phyloP scores from a whole-genome alignment of 2,329 filamentous ascomycete genomes.

The Tolypocladium tropicale region DNA sequence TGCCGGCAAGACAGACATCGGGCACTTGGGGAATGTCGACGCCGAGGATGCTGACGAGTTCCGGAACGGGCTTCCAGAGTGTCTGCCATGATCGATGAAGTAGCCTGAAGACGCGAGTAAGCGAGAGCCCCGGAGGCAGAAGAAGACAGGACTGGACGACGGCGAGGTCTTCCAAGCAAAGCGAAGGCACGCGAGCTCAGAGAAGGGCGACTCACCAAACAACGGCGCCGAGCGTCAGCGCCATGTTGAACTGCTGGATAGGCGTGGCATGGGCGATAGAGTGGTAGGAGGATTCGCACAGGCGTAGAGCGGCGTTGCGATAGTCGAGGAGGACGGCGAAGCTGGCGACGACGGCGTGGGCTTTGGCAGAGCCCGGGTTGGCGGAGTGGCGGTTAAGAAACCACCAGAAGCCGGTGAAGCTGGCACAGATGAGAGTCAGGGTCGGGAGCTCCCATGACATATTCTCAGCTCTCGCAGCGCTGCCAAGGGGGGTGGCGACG shows the following conservation, averaged over 20 bases:
- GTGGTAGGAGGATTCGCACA: slow-evolving; percentile 17
- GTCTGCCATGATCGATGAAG: slow-evolving; percentile 80
- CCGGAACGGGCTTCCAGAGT: slow-evolving; percentile 79
- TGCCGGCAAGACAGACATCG: slow-evolving; percentile 80
- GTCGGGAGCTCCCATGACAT: slow-evolving; percentile 32
- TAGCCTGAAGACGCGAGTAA: slow-evolving; percentile 46
- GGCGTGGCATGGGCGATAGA: slow-evolving; percentile 35
- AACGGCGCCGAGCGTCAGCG: slow-evolving; percentile 41
- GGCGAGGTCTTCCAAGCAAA: not conserved
- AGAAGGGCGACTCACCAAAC: slow-evolving; percentile 34
- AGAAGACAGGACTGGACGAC: not conserved
- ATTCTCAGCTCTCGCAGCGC: slow-evolving; percentile 21
- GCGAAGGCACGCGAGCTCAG: not conserved
- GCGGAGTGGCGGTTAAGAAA: slow-evolving; percentile 21
- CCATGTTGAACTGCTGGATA: slow-evolving; percentile 42
- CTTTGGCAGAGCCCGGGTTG: slow-evolving; percentile 15
- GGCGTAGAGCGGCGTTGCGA: slow-evolving; percentile 17
- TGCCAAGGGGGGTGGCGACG: not conserved
- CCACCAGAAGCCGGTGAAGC: slow-evolving; percentile 26
- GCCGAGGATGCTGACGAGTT: slow-evolving; percentile 82
- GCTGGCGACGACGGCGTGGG: slow-evolving; percentile 17
- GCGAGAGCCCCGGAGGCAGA: slow-evolving; percentile 1
- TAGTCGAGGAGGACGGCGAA: slow-evolving; percentile 22
- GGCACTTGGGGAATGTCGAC: slow-evolving; percentile 89
- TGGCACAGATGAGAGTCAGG: slow-evolving; percentile 29